phyloP scores from a whole-genome alignment of 495 filamentous ascomycete species.

The Hypoxylon fuscum region DNA sequence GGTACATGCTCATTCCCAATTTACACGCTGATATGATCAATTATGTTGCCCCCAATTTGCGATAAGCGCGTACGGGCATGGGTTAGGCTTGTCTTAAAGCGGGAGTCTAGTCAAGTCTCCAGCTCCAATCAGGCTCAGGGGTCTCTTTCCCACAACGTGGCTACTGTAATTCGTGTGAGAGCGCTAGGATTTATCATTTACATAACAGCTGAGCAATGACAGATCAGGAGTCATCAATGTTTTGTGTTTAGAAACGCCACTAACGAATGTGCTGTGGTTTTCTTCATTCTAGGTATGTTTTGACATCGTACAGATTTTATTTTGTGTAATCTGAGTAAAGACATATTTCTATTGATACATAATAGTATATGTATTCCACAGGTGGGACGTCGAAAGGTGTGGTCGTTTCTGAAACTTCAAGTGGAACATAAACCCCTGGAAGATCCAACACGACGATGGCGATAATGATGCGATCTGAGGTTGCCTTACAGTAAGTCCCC shows the following conservation, averaged over 20 bases:
- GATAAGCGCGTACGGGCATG: constrained; percentile 20
- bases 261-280: background rate
- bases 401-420: constrained; percentile 41
- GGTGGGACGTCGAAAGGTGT: constrained; percentile 27
- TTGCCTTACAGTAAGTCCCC: constrained; percentile 20
- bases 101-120: background rate
- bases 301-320: constrained; percentile 8
- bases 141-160: constrained; percentile 14
- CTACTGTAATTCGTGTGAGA: background rate
- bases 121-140: constrained; percentile 3
- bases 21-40: constrained; percentile 2
- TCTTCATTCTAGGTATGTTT: background rate
- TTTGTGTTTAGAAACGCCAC: constrained; percentile 8
- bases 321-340: constrained; percentile 1
- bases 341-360: constrained; percentile 17
- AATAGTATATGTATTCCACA: constrained; percentile 14
- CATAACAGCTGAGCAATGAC: background rate
- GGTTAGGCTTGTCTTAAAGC: constrained; percentile 26
- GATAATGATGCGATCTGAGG: constrained; percentile 40
- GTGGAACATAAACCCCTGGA: constrained; percentile 42
- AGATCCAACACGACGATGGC: constrained; percentile 35
- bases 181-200: background rate
- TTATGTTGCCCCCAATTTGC: constrained; percentile 22
- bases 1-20: constrained; percentile 28
- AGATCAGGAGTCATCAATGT: constrained; percentile 14